Conservation (phyloP, 805 yeast genomes). For the Candida easanensis region DNA sequence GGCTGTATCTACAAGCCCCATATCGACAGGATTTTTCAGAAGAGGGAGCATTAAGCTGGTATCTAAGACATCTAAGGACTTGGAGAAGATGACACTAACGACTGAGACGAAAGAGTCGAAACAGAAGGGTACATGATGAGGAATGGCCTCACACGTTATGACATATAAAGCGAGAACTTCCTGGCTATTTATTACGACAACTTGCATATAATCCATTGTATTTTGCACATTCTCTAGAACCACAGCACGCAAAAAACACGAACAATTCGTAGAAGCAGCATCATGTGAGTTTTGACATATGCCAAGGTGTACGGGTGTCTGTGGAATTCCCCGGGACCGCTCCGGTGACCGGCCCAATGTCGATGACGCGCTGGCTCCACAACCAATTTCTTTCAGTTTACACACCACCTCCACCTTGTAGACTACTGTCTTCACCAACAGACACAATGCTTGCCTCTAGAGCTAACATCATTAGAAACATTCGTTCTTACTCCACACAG, state of each 20-base stretch:
- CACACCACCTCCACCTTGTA: neutral
- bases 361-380: neutral
- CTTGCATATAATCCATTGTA: neutral
- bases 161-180: neutral
- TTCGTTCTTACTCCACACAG: slow-evolving; percentile 35
- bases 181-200: neutral
- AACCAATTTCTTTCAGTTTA: neutral
- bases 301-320: too few relatives aligned
- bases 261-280: too few relatives aligned
- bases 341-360: too few relatives aligned
- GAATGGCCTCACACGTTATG: neutral
- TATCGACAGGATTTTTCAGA: slow-evolving; percentile 17
- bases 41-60: slow-evolving; percentile 22
- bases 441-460: slow-evolving; percentile 15
- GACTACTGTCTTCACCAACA: neutral
- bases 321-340: too few relatives aligned
- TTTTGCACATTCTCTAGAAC: too few relatives aligned
- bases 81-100: slow-evolving; percentile 25
- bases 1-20: slow-evolving; percentile 29
- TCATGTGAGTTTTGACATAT: too few relatives aligned
- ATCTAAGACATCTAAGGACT: slow-evolving; percentile 23
- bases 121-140: neutral
- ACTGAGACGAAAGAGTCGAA: neutral
- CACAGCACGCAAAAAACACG: too few relatives aligned
- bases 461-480: slow-evolving; percentile 7